phyloP scores from a whole-genome alignment of 495 filamentous ascomycete genomes.

The Cairneyella variabilis region DNA sequence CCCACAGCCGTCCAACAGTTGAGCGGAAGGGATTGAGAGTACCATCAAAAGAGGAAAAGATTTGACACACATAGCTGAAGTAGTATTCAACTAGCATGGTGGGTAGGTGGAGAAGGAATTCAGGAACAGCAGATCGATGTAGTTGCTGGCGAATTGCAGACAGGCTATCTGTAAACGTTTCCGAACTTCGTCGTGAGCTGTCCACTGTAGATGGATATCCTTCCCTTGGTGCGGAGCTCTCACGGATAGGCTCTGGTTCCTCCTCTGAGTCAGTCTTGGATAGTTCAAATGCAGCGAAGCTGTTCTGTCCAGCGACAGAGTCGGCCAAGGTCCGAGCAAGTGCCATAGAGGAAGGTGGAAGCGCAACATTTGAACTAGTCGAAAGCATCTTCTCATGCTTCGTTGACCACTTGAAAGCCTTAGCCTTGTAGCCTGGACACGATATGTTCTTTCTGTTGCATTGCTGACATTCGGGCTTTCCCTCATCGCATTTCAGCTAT shows the following conservation, averaged over 20 bases:
- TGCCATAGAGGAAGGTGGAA: conserved; percentile 4
- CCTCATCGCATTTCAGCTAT: conserved; percentile 56
- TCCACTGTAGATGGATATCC: background rate
- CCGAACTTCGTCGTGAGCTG: conserved; percentile 20
- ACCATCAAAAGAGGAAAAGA: conserved; percentile 58
- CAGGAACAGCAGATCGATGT: conserved; percentile 28
- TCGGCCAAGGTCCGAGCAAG: conserved; percentile 2
- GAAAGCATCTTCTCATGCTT: conserved; percentile 38
- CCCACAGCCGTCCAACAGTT: conserved; percentile 52
- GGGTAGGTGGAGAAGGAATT: conserved; percentile 42
- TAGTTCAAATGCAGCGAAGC: too few relatives aligned
- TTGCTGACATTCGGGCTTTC: conserved; percentile 46
- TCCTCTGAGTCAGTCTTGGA: background rate
- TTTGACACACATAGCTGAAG: conserved; percentile 53
- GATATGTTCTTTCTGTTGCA: conserved; percentile 44
- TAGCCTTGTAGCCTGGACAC: conserved; percentile 49
- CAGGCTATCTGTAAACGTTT: conserved; percentile 24
- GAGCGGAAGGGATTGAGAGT: conserved; percentile 55
- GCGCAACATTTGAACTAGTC: conserved; percentile 2
- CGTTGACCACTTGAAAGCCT: conserved; percentile 51
- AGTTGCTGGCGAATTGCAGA: conserved; percentile 28
- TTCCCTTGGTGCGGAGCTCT: background rate
- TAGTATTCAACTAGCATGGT: conserved; percentile 57
- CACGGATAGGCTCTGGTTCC: background rate
- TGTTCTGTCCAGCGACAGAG: conserved; percentile 30